Evolutionary conservation across 495 filamentous ascomycete genomes (phyloP), one percentile per base, ranked within the genome.

Genomic region (Xylaria venustula): DNA sequence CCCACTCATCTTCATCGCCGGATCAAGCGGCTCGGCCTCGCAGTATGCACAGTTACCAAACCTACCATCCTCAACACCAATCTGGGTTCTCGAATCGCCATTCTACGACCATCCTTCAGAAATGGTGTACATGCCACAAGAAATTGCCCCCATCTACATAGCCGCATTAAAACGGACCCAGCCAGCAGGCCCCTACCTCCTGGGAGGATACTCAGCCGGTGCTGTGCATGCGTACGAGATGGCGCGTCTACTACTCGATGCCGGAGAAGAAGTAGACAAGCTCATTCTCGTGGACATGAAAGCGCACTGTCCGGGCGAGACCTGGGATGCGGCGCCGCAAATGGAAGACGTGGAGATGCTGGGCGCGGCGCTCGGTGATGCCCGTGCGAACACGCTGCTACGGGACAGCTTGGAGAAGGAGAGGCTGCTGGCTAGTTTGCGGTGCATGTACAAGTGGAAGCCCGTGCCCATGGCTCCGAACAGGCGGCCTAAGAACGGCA

Each of bases 201-300:
- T 88, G 14, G 83, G 79, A 34, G 86, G 86, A 20, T 91, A 89
- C 88, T 88, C 85, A 19, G 89, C 88, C 11, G 89, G 89, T 55
- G 89, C 88, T 41, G 88, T 90, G 53, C 82, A 88, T 61, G 88
- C 89, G 14, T 92, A 87, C 68, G 88, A 90, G 58, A 83, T 85
- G 22, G 81, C 80, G 8, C 79, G 79, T 15, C 82, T 87, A 40
- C 75, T 91, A 3, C 75, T 87, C 59, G 75, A 81, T 5, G 72
- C 75, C 26, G 85, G 85, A 19, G 86, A 90, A 58, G 64, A 71
- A n/a, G 86, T 91, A 50, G 82, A 84, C 41, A 80, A 79, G 17
- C 79, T 92, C 6, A 69, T 91, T 20, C 78, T 91, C 30, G 79
- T 91, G 47, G 89, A 92, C 71, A 83, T 89, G n/a, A 85, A 86